Base-by-base conservation (phyloP, 441 rosid genomes). In the Oxalis stricta region DNA sequence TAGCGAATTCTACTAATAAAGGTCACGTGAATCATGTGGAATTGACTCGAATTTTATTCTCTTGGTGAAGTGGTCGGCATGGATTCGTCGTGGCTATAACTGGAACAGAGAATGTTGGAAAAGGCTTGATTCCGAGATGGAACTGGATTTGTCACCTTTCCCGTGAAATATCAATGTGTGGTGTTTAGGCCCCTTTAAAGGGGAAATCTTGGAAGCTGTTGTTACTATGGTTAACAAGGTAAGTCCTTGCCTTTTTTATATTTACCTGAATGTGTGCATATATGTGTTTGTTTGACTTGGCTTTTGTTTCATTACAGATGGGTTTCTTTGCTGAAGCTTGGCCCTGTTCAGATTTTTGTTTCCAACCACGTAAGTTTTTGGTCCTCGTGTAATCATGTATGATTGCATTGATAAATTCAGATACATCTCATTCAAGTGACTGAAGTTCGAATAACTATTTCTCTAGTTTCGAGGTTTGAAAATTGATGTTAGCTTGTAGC, bases 271-370 rank as follows among this genome's bases (percentile, higher is more conserved):
- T 21, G 12, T 12, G 30, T 15, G 8, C 1, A n/a, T 31, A 2
- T 14, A 14, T 21, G n/a, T 23, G 3, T 12, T 10, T 8, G 5
- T 37, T 0, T 23, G 7, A 5, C 30, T 36, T 22, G 13, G 23
- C 8, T 21, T 42, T 16, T 18, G 26, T 26, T 22, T 47, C 38
- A 15, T 38, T 50, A 16, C 72, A 89, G 98, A 76, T 85, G 96
- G 98, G 96, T 22, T 89, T 89, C 65, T 85, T 80, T 17, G 98
- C 96, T 0, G 92, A 89, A 52, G 89, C 92, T 53, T n/a, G 96
- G 92, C 1, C 98, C 94, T 5, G 96, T 89, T 64, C 92, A 89
- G 69, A 78, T 85, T 41, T 89, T 89, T 48, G 89, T 85, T 58
- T 89, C 96, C 9, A 89, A 79, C 61, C 98, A 82, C 55, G 98